Evolutionary conservation across 257 asterid genomes (phyloP).

Genomic region (Gentiana dahurica): DNA sequence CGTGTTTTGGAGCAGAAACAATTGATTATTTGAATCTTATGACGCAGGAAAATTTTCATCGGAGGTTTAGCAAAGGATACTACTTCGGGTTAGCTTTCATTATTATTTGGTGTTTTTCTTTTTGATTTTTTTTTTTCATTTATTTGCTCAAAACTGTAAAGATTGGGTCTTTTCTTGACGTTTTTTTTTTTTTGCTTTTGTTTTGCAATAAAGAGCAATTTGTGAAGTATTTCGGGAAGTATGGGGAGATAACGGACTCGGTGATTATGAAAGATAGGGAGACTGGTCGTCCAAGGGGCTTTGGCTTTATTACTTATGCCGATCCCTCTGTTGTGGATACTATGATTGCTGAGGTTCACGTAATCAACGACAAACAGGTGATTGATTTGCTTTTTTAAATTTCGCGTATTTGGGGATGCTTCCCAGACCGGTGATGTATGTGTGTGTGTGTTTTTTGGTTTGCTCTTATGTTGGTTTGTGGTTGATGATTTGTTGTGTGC

Average conservation of each 20-base stretch:
- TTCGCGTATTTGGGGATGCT: too few relatives aligned
- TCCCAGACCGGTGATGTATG: too few relatives aligned
- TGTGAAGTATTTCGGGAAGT: conserved; percentile 87
- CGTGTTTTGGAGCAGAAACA: background rate
- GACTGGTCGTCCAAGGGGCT: conserved; percentile 93
- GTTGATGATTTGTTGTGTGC: too few relatives aligned
- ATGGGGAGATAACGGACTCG: conserved; percentile 92
- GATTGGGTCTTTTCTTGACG: too few relatives aligned
- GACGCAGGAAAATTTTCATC: conserved; percentile 71
- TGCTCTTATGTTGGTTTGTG: too few relatives aligned
- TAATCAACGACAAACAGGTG: conserved; percentile 87
- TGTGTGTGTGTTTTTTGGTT: too few relatives aligned
- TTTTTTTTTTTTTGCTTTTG: background rate
- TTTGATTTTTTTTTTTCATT: too few relatives aligned
- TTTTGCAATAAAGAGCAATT: conserved; percentile 41
- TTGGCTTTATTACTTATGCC: conserved; percentile 84
- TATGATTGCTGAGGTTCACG: conserved; percentile 75
- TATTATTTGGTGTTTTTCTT: background rate
- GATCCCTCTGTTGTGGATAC: conserved; percentile 77
- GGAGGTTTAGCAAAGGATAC: conserved; percentile 92
- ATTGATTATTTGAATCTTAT: background rate
- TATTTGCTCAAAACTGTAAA: background rate
- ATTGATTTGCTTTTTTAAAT: conserved; percentile 7
- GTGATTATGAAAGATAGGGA: conserved; percentile 90
- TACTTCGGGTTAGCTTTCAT: conserved; percentile 40